These are phyloP conservation scores for Pseudonitzschia multiseries DNA, from an alignment of 108 stramenopile species.

Conservation along the genomic window DNA sequence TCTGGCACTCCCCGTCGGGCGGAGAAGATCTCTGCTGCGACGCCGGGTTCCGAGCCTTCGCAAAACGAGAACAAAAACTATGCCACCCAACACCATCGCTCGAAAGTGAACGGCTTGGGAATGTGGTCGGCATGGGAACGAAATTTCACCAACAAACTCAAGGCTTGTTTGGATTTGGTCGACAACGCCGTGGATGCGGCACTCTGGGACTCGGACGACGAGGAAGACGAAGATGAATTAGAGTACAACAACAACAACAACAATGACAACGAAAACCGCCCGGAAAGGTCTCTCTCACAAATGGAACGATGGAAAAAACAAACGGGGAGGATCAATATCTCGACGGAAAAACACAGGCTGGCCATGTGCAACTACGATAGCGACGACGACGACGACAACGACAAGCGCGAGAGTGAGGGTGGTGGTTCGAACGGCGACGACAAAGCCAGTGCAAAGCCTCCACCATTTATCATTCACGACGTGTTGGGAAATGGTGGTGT, in stretches of 20 bases:
- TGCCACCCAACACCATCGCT: not conserved
- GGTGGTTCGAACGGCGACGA: too few relatives aligned
- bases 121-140: constrained; percentile 61
- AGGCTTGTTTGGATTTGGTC: constrained; percentile 56
- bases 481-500: constrained; percentile 2
- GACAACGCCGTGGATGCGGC: constrained; percentile 66
- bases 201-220: constrained; percentile 14
- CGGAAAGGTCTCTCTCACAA: not conserved
- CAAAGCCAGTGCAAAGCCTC: not conserved
- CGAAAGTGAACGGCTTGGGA: constrained; percentile 49
- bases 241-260: too few relatives aligned
- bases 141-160: constrained; percentile 44
- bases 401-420: not conserved
- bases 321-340: constrained; percentile 6
- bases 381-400: not conserved
- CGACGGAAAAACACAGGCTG: constrained; percentile 7
- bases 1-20: too few relatives aligned
- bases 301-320: constrained; percentile 14
- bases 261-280: not conserved
- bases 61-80: too few relatives aligned
- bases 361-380: not conserved
- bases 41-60: too few relatives aligned
- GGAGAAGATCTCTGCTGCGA: too few relatives aligned
- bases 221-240: constrained; percentile 8
- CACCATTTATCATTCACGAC: constrained; percentile 1